These are phyloP conservation scores for slime mould (Dictyostelium discoideum) DNA, from an alignment of 78 protist species.

Conservation along the genomic window DNA sequence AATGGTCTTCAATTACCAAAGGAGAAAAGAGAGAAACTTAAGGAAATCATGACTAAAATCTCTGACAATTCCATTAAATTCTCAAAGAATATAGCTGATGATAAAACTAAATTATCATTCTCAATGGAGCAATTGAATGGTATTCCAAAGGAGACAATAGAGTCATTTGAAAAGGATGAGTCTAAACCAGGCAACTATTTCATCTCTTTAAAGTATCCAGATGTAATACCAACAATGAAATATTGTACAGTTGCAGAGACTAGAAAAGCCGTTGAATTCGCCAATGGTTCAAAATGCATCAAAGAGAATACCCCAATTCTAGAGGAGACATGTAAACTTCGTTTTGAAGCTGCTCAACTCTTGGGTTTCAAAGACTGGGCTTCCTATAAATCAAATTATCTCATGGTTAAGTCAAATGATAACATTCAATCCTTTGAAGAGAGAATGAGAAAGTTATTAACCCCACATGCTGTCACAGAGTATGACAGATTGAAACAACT, in stretches of 20 bases:
- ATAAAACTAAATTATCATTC: constrained; percentile 62
- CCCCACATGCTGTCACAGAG: constrained; percentile 25
- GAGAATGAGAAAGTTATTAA: constrained; percentile 28
- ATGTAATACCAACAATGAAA: constrained; percentile 76
- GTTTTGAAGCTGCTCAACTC: constrained; percentile 51
- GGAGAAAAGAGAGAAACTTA: constrained; percentile 63
- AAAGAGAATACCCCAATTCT: constrained; percentile 41
- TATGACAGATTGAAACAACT: constrained; percentile 1
- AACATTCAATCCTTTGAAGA: constrained; percentile 16
- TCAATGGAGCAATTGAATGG: constrained; percentile 79
- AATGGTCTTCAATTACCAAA: constrained; percentile 81
- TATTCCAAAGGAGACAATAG: constrained; percentile 73
- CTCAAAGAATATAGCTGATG: constrained; percentile 83
- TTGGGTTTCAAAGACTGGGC: constrained; percentile 74
- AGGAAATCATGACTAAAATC: constrained; percentile 63
- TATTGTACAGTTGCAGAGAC: constrained; percentile 62
- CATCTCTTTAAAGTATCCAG: constrained; percentile 84
- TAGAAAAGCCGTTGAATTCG: constrained; percentile 28
- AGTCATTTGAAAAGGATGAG: constrained; percentile 29
- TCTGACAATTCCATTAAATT: constrained; percentile 57
- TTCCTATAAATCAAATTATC: constrained; percentile 38
- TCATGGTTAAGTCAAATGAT: constrained; percentile 27
- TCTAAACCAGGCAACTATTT: constrained; percentile 28
- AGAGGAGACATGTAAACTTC: constrained; percentile 14
- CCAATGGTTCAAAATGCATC: constrained; percentile 32